Evolutionary conservation across 805 yeast genomes (phyloP).

Genomic region (Yarrowia keelungensis): DNA sequence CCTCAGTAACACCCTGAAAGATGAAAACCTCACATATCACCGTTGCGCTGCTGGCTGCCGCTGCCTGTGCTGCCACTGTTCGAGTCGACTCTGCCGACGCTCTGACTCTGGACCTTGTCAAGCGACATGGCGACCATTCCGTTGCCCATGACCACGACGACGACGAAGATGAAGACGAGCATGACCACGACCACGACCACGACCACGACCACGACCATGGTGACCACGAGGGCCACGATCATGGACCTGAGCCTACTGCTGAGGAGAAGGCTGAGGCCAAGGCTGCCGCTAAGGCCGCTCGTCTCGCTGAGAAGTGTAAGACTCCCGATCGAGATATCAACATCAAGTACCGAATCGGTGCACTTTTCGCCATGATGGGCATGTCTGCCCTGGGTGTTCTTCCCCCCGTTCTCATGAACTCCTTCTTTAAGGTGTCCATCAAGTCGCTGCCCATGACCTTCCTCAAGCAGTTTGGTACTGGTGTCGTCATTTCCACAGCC

Average conservation of each 20-base stretch:
- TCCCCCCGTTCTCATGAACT: conserved; percentile 49
- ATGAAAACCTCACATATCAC: conserved; percentile 31
- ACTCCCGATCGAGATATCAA: conserved; percentile 46
- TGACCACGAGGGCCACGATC: conserved; percentile 1
- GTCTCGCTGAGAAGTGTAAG: conserved; percentile 16
- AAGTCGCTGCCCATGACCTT: conserved; percentile 49
- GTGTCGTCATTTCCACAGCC: conserved; percentile 83
- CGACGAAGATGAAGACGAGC: conserved; percentile 4
- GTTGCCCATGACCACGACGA: conserved; percentile 13
- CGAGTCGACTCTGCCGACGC: not conserved
- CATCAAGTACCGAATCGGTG: conserved; percentile 49
- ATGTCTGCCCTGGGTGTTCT: conserved; percentile 51
- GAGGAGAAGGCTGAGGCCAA: conserved; percentile 22
- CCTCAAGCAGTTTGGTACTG: conserved; percentile 81
- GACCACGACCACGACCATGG: not conserved
- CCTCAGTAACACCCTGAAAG: not conserved
- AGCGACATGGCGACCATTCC: conserved; percentile 36
- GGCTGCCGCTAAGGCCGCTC: conserved; percentile 3
- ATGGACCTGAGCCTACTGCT: conserved; percentile 14
- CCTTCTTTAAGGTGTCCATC: conserved; percentile 39
- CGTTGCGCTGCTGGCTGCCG: conserved; percentile 6
- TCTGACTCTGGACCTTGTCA: conserved; percentile 1
- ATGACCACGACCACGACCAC: conserved; percentile 5
- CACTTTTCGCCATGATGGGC: conserved; percentile 51
- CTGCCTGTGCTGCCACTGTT: conserved; percentile 13